These are phyloP conservation scores for Rhodofomes roseus DNA, from an alignment of 1,284 basidiomycete species.

Conservation along the genomic window DNA sequence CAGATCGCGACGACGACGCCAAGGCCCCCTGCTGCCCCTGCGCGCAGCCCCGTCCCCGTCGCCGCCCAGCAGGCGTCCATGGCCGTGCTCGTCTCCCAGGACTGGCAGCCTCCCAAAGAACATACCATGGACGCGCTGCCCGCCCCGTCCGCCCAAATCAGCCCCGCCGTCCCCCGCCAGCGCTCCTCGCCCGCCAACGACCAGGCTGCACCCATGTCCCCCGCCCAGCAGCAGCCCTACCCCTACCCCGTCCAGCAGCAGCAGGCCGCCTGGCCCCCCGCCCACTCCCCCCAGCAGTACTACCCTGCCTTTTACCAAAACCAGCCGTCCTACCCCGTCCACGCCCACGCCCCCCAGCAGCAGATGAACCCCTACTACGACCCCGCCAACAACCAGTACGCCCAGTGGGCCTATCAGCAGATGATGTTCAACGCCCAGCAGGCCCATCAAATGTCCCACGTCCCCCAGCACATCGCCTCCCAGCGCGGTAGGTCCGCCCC, in stretches of 20 bases:
- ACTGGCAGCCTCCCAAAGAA: constrained; percentile 66
- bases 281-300: constrained; percentile 59
- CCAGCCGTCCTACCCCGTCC: constrained; percentile 46
- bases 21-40: constrained; percentile 13
- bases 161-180: constrained; percentile 41
- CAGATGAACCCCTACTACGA: constrained; percentile 62
- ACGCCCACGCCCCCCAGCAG: constrained; percentile 40
- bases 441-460: constrained; percentile 40
- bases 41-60: neutral
- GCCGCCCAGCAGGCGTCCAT: constrained; percentile 43
- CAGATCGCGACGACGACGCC: constrained; percentile 1
- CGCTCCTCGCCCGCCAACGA: constrained; percentile 56
- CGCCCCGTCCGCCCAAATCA: constrained; percentile 34
- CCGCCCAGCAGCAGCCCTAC: constrained; percentile 34
- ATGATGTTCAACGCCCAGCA: constrained; percentile 77
- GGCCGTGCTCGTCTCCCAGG: constrained; percentile 71
- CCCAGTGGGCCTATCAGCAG: constrained; percentile 84
- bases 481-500: constrained; percentile 34
- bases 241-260: constrained; percentile 40
- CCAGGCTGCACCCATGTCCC: constrained; percentile 27
- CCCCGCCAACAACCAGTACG: constrained; percentile 71
- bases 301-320: constrained; percentile 75
- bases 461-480: constrained; percentile 28
- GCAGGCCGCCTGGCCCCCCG: constrained; percentile 58
- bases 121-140: constrained; percentile 54